These are phyloP conservation scores for Endotrypanum monterogeii DNA, from an alignment of 208 protist genomes.

Conservation along the genomic window DNA sequence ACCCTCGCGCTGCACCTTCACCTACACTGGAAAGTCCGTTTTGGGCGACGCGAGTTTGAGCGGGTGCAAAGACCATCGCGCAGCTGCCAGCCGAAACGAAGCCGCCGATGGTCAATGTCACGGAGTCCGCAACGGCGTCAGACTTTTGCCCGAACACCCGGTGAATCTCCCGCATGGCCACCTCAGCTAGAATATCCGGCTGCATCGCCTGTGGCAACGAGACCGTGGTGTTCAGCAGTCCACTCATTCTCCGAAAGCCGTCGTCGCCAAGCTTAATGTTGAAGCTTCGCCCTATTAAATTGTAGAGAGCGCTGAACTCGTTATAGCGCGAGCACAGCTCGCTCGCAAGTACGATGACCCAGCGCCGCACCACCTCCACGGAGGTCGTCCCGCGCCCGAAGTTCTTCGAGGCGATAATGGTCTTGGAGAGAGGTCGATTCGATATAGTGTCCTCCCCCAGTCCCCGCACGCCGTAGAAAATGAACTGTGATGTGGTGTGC, in stretches of 20 bases:
- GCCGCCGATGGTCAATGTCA: slow-evolving; percentile 37
- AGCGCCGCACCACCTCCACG: slow-evolving; percentile 38
- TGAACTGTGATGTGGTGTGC: slow-evolving; percentile 14
- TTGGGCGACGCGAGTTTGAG: background rate
- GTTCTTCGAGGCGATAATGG: slow-evolving; percentile 67
- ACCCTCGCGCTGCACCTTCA: background rate
- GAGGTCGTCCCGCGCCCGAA: slow-evolving; percentile 42
- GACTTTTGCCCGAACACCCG: background rate
- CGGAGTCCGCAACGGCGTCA: slow-evolving; percentile 16
- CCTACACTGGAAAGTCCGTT: too few relatives aligned
- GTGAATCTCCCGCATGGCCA: slow-evolving; percentile 24
- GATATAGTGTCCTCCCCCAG: slow-evolving; percentile 43
- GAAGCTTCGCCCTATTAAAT: slow-evolving; percentile 38
- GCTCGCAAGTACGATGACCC: slow-evolving; percentile 55
- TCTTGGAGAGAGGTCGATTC: slow-evolving; percentile 47
- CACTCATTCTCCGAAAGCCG: slow-evolving; percentile 36
- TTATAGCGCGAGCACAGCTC: slow-evolving; percentile 66
- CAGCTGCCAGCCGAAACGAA: slow-evolving; percentile 20
- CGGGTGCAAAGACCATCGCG: background rate
- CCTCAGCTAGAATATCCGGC: slow-evolving; percentile 20
- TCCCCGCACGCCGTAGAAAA: slow-evolving; percentile 54
- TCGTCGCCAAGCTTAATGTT: slow-evolving; percentile 63
- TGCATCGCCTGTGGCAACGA: slow-evolving; percentile 47
- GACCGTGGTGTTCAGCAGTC: slow-evolving; percentile 44
- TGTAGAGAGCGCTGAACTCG: slow-evolving; percentile 41